Percentiles rank a stretch among this genome's conserved stretches.
phyloP scores from a whole-genome alignment of 2,329 filamentous ascomycete genomes.

The Periconia sp. region DNA sequence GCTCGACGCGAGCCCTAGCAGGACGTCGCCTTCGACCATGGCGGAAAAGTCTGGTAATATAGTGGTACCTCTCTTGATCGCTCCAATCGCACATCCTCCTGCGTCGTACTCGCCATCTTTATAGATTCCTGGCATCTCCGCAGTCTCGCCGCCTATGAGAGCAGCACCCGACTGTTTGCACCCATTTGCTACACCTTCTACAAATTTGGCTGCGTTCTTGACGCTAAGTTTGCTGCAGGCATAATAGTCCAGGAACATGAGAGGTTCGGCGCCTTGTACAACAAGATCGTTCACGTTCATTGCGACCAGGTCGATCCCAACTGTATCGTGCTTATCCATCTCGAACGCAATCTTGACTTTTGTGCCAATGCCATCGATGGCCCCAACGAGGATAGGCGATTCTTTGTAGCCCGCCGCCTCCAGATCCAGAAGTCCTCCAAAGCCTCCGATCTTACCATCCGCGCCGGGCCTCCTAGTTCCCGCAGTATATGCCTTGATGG shows the following conservation, averaged over 20 bases:
- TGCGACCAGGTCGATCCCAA: slow-evolving; percentile 94
- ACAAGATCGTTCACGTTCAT: slow-evolving; percentile 99
- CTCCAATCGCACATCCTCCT: slow-evolving; percentile 85
- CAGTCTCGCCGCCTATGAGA: slow-evolving; percentile 94
- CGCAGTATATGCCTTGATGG: slow-evolving; percentile 87
- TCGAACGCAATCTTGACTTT: slow-evolving; percentile 95
- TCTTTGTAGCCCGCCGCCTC: slow-evolving; percentile 71
- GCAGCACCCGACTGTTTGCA: slow-evolving; percentile 85
- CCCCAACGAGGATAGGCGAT: slow-evolving; percentile 82
- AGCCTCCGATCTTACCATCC: slow-evolving; percentile 91
- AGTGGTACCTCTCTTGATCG: slow-evolving; percentile 65
- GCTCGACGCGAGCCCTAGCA: slow-evolving; percentile 81
- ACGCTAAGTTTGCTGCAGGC: slow-evolving; percentile 87
- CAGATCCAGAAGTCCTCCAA: slow-evolving; percentile 85
- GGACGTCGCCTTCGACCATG: slow-evolving; percentile 81
- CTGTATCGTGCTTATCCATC: slow-evolving; percentile 87
- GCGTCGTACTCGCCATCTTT: slow-evolving; percentile 87
- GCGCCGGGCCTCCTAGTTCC: slow-evolving; percentile 84
- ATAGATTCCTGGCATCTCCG: slow-evolving; percentile 98
- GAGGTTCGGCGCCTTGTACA: slow-evolving; percentile 89
- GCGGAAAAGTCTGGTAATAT: slow-evolving; percentile 74
- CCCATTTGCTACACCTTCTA: slow-evolving; percentile 85
- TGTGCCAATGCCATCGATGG: slow-evolving; percentile 94
- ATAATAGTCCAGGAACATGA: slow-evolving; percentile 98
- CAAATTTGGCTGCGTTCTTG: slow-evolving; percentile 77